These are phyloP conservation scores for Zygosaccharomyces kombuchaensis DNA, from an alignment of 805 yeast genomes.

Conservation along the genomic window DNA sequence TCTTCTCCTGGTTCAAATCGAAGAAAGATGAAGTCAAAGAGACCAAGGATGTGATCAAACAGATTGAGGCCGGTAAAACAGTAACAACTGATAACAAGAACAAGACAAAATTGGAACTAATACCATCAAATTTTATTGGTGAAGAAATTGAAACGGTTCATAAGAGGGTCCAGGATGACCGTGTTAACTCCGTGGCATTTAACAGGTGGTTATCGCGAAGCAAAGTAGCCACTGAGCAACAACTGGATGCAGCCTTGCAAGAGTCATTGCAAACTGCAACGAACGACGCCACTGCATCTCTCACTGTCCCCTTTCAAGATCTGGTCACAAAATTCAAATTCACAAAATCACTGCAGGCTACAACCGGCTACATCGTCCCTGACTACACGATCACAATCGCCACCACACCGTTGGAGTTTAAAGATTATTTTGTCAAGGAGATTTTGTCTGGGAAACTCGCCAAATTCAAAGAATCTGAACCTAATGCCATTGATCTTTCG, in stretches of 20 bases:
- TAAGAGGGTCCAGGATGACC: slow-evolving; percentile 9
- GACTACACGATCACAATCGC: slow-evolving; percentile 36
- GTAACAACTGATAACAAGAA: slow-evolving; percentile 12
- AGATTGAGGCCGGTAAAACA: slow-evolving; percentile 34
- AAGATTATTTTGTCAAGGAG: slow-evolving; percentile 26
- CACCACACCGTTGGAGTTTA: slow-evolving; percentile 28
- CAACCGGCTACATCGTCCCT: slow-evolving; percentile 38
- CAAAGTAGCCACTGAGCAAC: slow-evolving; percentile 26
- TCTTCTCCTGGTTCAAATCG: slow-evolving; percentile 40
- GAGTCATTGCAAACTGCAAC: slow-evolving; percentile 9
- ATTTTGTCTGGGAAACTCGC: slow-evolving; percentile 32
- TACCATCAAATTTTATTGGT: slow-evolving; percentile 32
- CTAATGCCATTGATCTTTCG: slow-evolving; percentile 67
- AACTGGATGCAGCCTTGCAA: slow-evolving; percentile 26
- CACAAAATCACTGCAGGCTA: slow-evolving; percentile 34
- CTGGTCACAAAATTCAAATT: slow-evolving; percentile 36
- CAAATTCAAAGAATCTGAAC: slow-evolving; percentile 57
- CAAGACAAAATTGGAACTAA: slow-evolving; percentile 25
- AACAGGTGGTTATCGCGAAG: slow-evolving; percentile 34
- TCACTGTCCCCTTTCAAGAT: slow-evolving; percentile 24
- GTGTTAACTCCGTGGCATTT: slow-evolving; percentile 27
- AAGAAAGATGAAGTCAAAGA: slow-evolving; percentile 28
- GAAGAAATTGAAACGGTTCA: slow-evolving; percentile 21
- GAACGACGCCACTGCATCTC: neutral
- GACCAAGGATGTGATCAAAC: slow-evolving; percentile 34